Base-by-base conservation (phyloP, 2,329 filamentous ascomycete species). In the Hymenoscyphus linearis region DNA sequence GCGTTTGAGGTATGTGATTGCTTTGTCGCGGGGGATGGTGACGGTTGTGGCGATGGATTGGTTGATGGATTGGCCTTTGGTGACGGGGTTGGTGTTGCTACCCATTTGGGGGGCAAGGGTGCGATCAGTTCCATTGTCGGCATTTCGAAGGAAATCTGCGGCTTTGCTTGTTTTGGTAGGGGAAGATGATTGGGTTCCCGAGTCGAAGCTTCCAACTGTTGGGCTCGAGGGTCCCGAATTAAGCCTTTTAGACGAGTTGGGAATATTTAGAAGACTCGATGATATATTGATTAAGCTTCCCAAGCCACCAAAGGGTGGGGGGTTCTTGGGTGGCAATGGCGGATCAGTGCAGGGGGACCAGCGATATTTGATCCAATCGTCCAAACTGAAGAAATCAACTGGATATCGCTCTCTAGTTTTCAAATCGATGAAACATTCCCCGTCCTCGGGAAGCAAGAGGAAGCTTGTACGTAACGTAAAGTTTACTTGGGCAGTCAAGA, bases 401-500 rank as follows among this genome's bases (percentile, higher is more conserved):
- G 82, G 86, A 69, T 93, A 96, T 65, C 89, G 83, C 70, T 96
- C 87, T 63, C 88, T 87, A 0, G 91, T 95, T 52, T 86, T 75
- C 31, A 71, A 69, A 76, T 97, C 88, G 69, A 96, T 81, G 73
- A 96, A 98, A 74, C 92, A 96, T 70, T 85, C 86, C 0, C 92
- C 92, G 67, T 95, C 88, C 61, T 96, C 88, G 0, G 93, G 93
- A 0, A 98, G 80, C 9, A 97, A 85, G 12, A 87, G 85, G 70
- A 90, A 97, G 50, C 87, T 93, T 0, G 92, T 96, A 7, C 93
- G 84, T 56, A 98, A 86, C 0, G 89, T 92, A 70, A 98, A 96
- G 75, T 96, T 96, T 68, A 96, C 93, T 71, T 95, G 90, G 0
- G 93, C 92, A 0, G 92, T 96, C 16, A 98, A 81, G 0, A 97